Conservation (phyloP, 805 yeast genomes). For the Saturnispora diversa region DNA sequence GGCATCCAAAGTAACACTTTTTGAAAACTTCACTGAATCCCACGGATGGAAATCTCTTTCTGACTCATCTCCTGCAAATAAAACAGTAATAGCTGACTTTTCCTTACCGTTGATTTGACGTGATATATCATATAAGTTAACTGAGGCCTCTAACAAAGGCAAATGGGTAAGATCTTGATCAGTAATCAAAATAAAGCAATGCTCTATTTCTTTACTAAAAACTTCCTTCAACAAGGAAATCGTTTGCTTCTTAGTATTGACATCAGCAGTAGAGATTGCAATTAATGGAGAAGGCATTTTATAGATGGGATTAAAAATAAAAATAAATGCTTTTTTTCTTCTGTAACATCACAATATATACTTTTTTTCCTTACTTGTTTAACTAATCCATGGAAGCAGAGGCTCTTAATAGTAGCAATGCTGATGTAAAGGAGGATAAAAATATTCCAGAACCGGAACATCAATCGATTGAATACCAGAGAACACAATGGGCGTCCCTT, state of each 20-base stretch:
- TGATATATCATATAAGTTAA: not conserved
- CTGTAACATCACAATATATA: too few relatives aligned
- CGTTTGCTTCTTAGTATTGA: not conserved
- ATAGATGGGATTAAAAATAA: not conserved
- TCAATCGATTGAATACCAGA: constrained; percentile 39
- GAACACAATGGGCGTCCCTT: constrained; percentile 48
- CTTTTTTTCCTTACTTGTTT: too few relatives aligned
- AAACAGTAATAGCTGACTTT: not conserved
- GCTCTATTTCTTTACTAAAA: not conserved
- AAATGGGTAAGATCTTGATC: not conserved
- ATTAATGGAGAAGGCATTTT: not conserved
- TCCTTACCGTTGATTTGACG: not conserved
- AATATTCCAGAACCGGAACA: too few relatives aligned
- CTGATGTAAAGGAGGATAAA: too few relatives aligned
- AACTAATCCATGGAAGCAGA: too few relatives aligned
- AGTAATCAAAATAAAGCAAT: not conserved
- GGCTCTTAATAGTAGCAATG: too few relatives aligned
- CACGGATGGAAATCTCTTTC: not conserved
- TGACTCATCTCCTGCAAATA: constrained; percentile 4
- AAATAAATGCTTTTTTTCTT: too few relatives aligned
- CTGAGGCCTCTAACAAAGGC: not conserved
- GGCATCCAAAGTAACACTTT: not conserved
- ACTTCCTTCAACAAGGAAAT: not conserved
- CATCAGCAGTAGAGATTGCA: not conserved
- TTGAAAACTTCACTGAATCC: not conserved